A percentile compares a stretch with the other conserved stretches of the same genome.
Conservation (phyloP, 208 protist genomes). For the Trypanosoma theileri region DNA sequence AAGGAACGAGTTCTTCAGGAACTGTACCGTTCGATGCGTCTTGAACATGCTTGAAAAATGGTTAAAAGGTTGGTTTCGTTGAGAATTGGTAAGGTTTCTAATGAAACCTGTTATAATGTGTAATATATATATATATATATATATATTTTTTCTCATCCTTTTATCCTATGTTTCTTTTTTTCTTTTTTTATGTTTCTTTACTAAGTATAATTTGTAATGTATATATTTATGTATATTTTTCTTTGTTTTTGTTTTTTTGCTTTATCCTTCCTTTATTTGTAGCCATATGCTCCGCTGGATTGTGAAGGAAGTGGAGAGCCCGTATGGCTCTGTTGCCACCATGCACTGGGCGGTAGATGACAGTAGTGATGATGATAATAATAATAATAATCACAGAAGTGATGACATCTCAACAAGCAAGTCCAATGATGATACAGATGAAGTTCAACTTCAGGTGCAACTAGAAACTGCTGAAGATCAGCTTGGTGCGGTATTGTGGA, state of each 20-base stretch:
- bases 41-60: background rate
- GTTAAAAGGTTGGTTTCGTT: too few species aligned
- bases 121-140: background rate
- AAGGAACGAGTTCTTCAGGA: constrained; percentile 54
- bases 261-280: background rate
- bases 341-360: constrained; percentile 75
- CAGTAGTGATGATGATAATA: constrained; percentile 7
- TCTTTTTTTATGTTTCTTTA: background rate
- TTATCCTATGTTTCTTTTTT: background rate
- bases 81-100: too few species aligned
- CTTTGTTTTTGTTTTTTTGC: background rate
- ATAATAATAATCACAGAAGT: background rate
- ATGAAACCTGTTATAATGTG: too few species aligned
- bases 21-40: constrained; percentile 35
- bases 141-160: constrained; percentile 1
- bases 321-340: constrained; percentile 75
- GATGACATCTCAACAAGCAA: background rate
- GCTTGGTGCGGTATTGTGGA: constrained; percentile 88
- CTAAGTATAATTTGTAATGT: background rate
- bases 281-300: constrained; percentile 68
- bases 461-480: constrained; percentile 83
- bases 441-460: constrained; percentile 35
- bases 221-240: constrained; percentile 3
- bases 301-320: constrained; percentile 63
- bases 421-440: constrained; percentile 6